Evolutionary conservation across 176 grass and related monocot species (phyloP).

Genomic region (Avena atlantica): DNA sequence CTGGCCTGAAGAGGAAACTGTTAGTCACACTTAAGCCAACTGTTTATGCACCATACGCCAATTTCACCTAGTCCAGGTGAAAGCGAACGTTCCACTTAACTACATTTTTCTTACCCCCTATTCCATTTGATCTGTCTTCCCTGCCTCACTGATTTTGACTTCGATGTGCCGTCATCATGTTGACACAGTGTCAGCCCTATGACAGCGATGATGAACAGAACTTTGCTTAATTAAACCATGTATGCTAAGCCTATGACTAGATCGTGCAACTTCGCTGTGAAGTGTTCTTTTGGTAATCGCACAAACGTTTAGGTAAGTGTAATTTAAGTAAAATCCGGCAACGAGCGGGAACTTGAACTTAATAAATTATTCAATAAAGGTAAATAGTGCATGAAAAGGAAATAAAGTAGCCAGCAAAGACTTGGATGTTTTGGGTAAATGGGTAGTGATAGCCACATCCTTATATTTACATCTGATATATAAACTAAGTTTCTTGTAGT

Average conservation of each 20-base stretch:
- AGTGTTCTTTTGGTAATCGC: background rate
- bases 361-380: background rate
- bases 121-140: background rate
- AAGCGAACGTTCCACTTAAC: background rate
- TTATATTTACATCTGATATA: background rate
- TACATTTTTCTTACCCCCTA: background rate
- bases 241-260: background rate
- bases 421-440: background rate
- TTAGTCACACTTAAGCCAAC: background rate
- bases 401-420: background rate
- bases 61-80: background rate
- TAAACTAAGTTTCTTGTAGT: background rate
- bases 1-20: background rate
- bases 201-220: background rate
- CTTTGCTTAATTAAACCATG: background rate
- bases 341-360: constrained; percentile 2
- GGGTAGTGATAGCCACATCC: background rate
- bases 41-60: background rate
- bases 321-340: background rate
- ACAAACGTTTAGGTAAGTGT: background rate
- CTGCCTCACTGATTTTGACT: background rate
- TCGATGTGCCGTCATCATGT: background rate
- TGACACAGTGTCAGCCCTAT: background rate
- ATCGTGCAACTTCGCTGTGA: background rate
- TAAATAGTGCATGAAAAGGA: background rate